phyloP scores from a whole-genome alignment of 2,329 filamentous ascomycete species.

The Apiospora malaysiana region DNA sequence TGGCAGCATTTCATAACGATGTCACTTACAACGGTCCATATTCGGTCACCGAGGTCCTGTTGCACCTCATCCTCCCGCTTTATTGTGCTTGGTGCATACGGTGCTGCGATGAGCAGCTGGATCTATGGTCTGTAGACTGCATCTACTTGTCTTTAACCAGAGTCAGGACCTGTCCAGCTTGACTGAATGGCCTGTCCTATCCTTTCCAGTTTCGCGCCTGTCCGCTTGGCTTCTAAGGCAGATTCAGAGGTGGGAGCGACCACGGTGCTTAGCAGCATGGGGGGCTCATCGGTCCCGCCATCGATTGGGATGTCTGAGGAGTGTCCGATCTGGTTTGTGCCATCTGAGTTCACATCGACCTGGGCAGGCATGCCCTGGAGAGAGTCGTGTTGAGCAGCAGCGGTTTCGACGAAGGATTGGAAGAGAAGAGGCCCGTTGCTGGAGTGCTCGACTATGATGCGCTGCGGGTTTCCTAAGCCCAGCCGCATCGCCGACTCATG shows the following conservation, averaged over 20 bases:
- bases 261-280: slow-evolving; percentile 61
- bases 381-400: slow-evolving; percentile 1
- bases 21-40: neutral
- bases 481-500: slow-evolving; percentile 60
- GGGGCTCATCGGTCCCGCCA: slow-evolving; percentile 44
- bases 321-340: neutral
- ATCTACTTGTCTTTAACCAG: neutral
- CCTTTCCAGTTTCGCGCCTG: slow-evolving; percentile 58
- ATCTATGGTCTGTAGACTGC: neutral
- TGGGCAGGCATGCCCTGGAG: neutral
- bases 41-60: neutral
- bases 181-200: slow-evolving; percentile 61
- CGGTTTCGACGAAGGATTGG: slow-evolving; percentile 34
- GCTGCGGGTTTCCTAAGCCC: slow-evolving; percentile 58
- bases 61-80: neutral
- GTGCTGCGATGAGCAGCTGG: neutral
- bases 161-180: slow-evolving; percentile 47
- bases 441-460: slow-evolving; percentile 63
- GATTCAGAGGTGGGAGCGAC: slow-evolving; percentile 56
- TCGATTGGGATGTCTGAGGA: slow-evolving; percentile 19
- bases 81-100: neutral
- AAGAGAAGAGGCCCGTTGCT: slow-evolving; percentile 43
- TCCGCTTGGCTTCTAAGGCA: slow-evolving; percentile 56
- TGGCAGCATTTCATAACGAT: neutral
- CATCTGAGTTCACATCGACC: neutral